A percentile compares a stretch with the other conserved stretches of the same genome.
These are phyloP conservation scores for Populus euphratica DNA, from an alignment of 345 rosid species.

Conservation along the genomic window DNA sequence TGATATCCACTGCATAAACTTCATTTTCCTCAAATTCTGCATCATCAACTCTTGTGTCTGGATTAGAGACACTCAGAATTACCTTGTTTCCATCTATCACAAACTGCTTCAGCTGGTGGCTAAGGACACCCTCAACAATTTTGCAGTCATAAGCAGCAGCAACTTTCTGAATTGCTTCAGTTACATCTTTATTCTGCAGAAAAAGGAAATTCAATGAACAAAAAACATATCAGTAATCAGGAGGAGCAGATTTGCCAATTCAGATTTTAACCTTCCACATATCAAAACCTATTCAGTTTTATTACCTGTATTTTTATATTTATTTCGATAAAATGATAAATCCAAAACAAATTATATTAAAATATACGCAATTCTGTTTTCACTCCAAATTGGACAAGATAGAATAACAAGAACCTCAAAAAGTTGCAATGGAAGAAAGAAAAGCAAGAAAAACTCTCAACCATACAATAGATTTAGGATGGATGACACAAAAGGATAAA, in stretches of 20 bases:
- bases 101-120: conserved; percentile 90
- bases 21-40: conserved; percentile 95
- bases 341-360: too few relatives aligned
- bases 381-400: too few relatives aligned
- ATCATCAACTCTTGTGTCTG: conserved; percentile 91
- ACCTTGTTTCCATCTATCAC: conserved; percentile 89
- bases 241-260: neutral
- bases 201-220: neutral
- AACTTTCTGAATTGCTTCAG: conserved; percentile 93
- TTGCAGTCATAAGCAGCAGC: conserved; percentile 97
- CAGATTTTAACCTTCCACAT: neutral
- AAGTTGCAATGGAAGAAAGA: too few relatives aligned
- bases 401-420: too few relatives aligned
- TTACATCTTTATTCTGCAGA: conserved; percentile 87
- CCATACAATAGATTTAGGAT: too few relatives aligned
- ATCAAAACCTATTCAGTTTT: neutral
- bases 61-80: conserved; percentile 58
- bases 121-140: conserved; percentile 92
- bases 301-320: neutral
- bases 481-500: neutral
- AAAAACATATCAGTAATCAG: neutral
- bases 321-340: too few relatives aligned
- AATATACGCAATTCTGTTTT: too few relatives aligned
- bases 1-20: conserved; percentile 85
- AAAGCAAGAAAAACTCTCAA: too few relatives aligned